These are phyloP conservation scores for Trichoderma guizhouense DNA, from an alignment of 2,329 filamentous ascomycete species.

Conservation along the genomic window DNA sequence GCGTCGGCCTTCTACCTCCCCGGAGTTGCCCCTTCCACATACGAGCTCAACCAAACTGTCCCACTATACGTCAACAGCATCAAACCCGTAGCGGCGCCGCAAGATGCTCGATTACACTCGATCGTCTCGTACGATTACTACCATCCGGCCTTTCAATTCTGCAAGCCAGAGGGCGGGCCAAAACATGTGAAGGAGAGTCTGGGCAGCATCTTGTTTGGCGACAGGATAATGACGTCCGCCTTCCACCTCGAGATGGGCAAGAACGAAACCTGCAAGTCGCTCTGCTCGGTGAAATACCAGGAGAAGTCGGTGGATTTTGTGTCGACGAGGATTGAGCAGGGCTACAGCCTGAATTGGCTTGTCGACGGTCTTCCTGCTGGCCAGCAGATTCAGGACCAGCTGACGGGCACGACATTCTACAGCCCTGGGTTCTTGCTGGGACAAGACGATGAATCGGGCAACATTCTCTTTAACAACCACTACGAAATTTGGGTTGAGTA, in stretches of 20 bases:
- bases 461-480: slow-evolving; percentile 79
- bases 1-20: slow-evolving; percentile 87
- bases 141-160: slow-evolving; percentile 82
- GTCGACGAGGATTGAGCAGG: slow-evolving; percentile 75
- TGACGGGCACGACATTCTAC: slow-evolving; percentile 77
- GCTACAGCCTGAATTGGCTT: slow-evolving; percentile 92
- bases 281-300: slow-evolving; percentile 68
- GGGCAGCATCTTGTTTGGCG: slow-evolving; percentile 94
- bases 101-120: slow-evolving; percentile 81
- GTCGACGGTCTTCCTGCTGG: slow-evolving; percentile 92
- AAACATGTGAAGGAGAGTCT: slow-evolving; percentile 75
- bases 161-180: slow-evolving; percentile 71
- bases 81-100: slow-evolving; percentile 73
- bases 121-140: slow-evolving; percentile 97
- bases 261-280: slow-evolving; percentile 81
- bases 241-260: slow-evolving; percentile 83
- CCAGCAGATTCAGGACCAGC: slow-evolving; percentile 72
- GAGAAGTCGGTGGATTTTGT: slow-evolving; percentile 70
- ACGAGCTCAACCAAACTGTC: slow-evolving; percentile 74
- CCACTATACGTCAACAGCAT: slow-evolving; percentile 91
- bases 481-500: slow-evolving; percentile 94
- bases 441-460: slow-evolving; percentile 47
- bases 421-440: slow-evolving; percentile 88
- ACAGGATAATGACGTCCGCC: slow-evolving; percentile 94
- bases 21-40: slow-evolving; percentile 90